These are phyloP conservation scores for Rhizopogon roseolus DNA, from an alignment of 768 basidiomycete species.

Conservation along the genomic window DNA sequence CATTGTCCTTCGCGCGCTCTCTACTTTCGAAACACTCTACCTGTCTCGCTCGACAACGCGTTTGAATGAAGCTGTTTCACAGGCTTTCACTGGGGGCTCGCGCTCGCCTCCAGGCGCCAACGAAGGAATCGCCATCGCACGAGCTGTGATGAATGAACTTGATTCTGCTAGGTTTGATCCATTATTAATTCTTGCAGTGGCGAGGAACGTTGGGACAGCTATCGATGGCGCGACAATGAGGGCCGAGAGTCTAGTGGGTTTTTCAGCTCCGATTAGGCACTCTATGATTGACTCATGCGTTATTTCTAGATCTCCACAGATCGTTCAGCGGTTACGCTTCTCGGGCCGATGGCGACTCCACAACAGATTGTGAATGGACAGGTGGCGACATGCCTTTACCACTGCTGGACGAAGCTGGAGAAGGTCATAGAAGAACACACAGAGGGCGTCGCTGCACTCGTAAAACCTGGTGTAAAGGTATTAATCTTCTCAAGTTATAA, in stretches of 20 bases:
- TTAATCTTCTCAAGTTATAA: constrained; percentile 11
- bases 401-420: constrained; percentile 65
- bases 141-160: constrained; percentile 84
- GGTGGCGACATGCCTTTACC: constrained; percentile 75
- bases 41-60: constrained; percentile 78
- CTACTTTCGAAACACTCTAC: constrained; percentile 84
- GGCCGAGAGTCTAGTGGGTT: constrained; percentile 64
- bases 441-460: constrained; percentile 46
- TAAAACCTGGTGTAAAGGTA: constrained; percentile 61
- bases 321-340: constrained; percentile 67
- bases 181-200: constrained; percentile 72
- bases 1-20: constrained; percentile 77
- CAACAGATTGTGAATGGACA: constrained; percentile 77
- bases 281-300: constrained; percentile 1
- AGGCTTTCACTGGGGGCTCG: constrained; percentile 69
- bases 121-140: constrained; percentile 75
- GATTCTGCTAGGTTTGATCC: constrained; percentile 94
- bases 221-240: constrained; percentile 66
- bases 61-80: constrained; percentile 75
- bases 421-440: constrained; percentile 66
- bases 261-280: not conserved
- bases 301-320: constrained; percentile 61
- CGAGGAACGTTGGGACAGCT: constrained; percentile 63
- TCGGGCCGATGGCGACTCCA: constrained; percentile 73
- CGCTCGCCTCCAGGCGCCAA: constrained; percentile 66